These are phyloP conservation scores for Aristolochia contorta DNA, from an alignment of 164 flowering plant genomes.

Conservation along the genomic window DNA sequence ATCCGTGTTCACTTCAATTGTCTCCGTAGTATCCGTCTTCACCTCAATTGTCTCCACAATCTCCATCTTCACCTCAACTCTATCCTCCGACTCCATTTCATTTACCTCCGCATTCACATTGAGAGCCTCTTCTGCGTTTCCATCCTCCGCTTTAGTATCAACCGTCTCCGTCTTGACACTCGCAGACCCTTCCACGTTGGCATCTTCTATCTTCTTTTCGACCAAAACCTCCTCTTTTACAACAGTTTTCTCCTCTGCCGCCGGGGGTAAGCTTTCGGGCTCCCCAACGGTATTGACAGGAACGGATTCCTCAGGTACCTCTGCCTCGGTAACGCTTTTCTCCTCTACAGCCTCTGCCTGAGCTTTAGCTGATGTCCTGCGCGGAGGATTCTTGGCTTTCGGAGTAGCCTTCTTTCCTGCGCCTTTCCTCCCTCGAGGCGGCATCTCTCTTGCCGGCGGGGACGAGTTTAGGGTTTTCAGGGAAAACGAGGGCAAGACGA, in stretches of 20 bases:
- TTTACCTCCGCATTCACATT: not conserved
- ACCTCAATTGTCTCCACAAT: not conserved
- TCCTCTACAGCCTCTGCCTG: not conserved
- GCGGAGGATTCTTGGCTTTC: not conserved
- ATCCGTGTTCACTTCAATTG: not conserved
- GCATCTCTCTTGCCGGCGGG: not conserved
- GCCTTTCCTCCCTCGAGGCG: not conserved
- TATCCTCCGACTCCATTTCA: not conserved
- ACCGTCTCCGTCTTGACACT: not conserved
- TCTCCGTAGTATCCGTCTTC: not conserved
- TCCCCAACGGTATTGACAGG: not conserved
- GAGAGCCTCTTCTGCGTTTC: not conserved
- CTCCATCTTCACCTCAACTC: not conserved
- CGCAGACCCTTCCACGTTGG: not conserved
- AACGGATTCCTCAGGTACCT: not conserved
- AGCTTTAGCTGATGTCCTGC: not conserved
- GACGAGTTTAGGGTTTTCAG: not conserved
- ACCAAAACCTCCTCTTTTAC: not conserved
- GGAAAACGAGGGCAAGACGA: not conserved
- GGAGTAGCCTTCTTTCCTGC: not conserved
- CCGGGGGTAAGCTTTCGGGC: not conserved
- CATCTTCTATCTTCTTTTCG: not conserved
- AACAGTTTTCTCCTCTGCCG: not conserved
- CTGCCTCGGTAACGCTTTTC: not conserved
- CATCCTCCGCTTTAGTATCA: not conserved